Evolutionary conservation across 2,329 filamentous ascomycete genomes (phyloP), one percentile per base, ranked within the genome.

Genomic region (Trichoderma lentiforme): DNA sequence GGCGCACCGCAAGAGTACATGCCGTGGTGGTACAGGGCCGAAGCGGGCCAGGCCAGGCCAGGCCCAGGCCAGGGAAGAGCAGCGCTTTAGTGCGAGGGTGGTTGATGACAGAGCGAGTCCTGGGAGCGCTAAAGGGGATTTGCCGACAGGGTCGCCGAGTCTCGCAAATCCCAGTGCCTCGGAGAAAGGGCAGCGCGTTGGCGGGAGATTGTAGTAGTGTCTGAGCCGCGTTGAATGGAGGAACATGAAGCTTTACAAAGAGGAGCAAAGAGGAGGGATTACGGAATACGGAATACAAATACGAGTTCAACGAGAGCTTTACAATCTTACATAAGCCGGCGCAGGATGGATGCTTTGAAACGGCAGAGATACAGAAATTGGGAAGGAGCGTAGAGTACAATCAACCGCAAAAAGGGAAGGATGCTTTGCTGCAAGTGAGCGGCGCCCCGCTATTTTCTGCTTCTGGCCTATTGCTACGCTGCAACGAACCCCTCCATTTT

Each of bases 391-490:
- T 53, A 21, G 30, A 61, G 18, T 2, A 43, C 7, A 43, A 9
- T 43, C 39, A n/a, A n/a, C 21, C 28, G 64, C 47, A 14, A 24
- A 53, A 24, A 24, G 47, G 47, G 47, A 53, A 53, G 47, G 47
- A 53, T 53, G 47, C 47, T 24, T 14, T 14, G 9, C 43, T 51
- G 43, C 43, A 51, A 7, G 43, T 51, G 43, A 51, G 43, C 56
- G 24, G n/a, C 15, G 66, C 66, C 66, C 66, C 66, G 56, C 66
- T 69, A 69, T 61, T 69, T 69, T 61, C 56, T 67, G 6, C 7
- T 51, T 32, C 24, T 2, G 53, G 65, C 58, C 53, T 2, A 30
- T 8, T 43, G 36, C 39, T 51, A 60, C 47, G 47, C 47, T 53
- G 18, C 36, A 12, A 18, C 28, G 65, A 68, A 68, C 65, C 65